Conservation (phyloP, 2,329 filamentous ascomycete genomes). For the Chaetomiaceae sp. region DNA sequence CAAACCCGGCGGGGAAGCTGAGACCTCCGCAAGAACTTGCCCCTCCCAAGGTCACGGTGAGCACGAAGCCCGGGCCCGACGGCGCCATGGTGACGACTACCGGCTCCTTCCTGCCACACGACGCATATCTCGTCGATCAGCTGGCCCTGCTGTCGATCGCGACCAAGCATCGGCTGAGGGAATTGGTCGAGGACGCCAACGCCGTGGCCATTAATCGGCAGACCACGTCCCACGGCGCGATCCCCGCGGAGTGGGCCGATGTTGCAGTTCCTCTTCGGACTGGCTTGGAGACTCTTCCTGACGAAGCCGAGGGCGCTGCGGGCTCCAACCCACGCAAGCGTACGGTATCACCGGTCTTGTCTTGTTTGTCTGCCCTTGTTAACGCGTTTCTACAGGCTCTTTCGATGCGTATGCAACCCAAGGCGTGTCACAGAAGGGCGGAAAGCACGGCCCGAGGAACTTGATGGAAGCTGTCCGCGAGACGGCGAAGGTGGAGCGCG, state of each 20-base stretch:
- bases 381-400: slow-evolving; percentile 34
- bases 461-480: slow-evolving; percentile 53
- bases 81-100: slow-evolving; percentile 56
- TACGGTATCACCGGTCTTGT: slow-evolving; percentile 38
- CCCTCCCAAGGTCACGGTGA: slow-evolving; percentile 49
- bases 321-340: slow-evolving; percentile 57
- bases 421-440: slow-evolving; percentile 34
- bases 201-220: slow-evolving; percentile 67
- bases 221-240: slow-evolving; percentile 71
- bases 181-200: slow-evolving; percentile 72
- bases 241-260: slow-evolving; percentile 72
- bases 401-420: slow-evolving; percentile 32
- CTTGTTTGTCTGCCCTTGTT: slow-evolving; percentile 8
- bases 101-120: slow-evolving; percentile 68
- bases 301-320: slow-evolving; percentile 43
- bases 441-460: slow-evolving; percentile 40
- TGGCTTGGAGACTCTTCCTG: slow-evolving; percentile 34
- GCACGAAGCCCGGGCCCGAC: slow-evolving; percentile 55
- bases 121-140: slow-evolving; percentile 74
- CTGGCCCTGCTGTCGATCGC: slow-evolving; percentile 78
- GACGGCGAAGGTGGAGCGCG: slow-evolving; percentile 61
- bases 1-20: slow-evolving; percentile 44
- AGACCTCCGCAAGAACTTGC: slow-evolving; percentile 46
- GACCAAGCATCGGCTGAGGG: slow-evolving; percentile 72
- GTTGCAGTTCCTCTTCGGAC: slow-evolving; percentile 56